Evolutionary conservation across 371 early-diverging fungal species (phyloP).

Genomic region (Mycotypha africana): DNA sequence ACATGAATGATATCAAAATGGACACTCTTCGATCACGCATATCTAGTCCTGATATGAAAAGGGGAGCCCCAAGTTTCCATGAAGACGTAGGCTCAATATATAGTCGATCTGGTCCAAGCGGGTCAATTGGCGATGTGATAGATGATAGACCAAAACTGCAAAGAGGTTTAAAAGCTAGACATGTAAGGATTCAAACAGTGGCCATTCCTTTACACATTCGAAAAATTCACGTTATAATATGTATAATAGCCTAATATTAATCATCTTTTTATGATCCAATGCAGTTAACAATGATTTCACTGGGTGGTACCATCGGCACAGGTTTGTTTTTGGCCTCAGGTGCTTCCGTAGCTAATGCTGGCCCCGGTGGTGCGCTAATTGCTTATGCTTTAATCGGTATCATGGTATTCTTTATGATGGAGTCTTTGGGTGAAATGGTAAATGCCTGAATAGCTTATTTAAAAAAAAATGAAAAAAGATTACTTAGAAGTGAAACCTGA

Average conservation of each 20-base stretch:
- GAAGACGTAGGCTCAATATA: slow-evolving; percentile 7
- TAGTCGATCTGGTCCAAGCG: slow-evolving; percentile 7
- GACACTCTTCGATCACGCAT: slow-evolving; percentile 2
- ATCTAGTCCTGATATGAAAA: neutral
- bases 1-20: slow-evolving; percentile 8
- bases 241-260: neutral
- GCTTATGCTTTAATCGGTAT: slow-evolving; percentile 70
- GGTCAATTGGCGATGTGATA: slow-evolving; percentile 10
- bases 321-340: slow-evolving; percentile 89
- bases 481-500: neutral
- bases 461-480: neutral
- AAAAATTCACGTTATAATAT: too few relatives aligned
- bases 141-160: slow-evolving; percentile 16
- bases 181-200: slow-evolving; percentile 9
- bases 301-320: slow-evolving; percentile 78
- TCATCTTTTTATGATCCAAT: neutral
- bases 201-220: too few relatives aligned
- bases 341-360: slow-evolving; percentile 65
- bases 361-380: slow-evolving; percentile 78
- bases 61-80: neutral
- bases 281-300: slow-evolving; percentile 72
- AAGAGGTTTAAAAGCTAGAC: slow-evolving; percentile 24
- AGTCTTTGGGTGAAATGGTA: slow-evolving; percentile 86
- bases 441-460: too few relatives aligned
- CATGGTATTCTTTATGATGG: slow-evolving; percentile 82